These are phyloP conservation scores for Brassica juncea DNA, from an alignment of 345 rosid species.

Conservation along the genomic window DNA sequence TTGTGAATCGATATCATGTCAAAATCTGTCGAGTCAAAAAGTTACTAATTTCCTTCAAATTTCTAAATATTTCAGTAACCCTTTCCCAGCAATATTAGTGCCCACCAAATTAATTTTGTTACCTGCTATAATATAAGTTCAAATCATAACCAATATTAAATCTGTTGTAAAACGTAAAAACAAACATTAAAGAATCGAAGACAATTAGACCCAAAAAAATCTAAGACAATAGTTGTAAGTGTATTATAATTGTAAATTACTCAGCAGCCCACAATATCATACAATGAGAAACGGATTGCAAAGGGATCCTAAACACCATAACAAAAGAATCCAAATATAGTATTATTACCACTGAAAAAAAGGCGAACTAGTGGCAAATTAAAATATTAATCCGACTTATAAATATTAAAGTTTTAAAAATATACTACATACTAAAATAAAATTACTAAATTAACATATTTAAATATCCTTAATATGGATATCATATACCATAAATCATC, in stretches of 20 bases:
- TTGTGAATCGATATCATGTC: constrained; percentile 21
- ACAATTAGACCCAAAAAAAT: no score
- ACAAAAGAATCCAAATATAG: constrained; percentile 2
- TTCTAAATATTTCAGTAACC: background rate
- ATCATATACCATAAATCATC: background rate
- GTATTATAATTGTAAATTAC: background rate
- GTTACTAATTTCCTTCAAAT: background rate
- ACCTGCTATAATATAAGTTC: background rate
- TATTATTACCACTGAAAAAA: background rate
- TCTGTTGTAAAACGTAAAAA: background rate
- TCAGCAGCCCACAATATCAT: background rate
- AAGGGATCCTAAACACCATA: background rate
- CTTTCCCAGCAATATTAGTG: background rate
- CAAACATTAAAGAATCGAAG: background rate
- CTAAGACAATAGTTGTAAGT: background rate
- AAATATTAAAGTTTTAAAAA: background rate
- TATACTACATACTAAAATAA: background rate
- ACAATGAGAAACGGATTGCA: background rate
- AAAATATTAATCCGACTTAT: no score
- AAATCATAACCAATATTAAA: background rate
- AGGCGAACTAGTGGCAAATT: background rate
- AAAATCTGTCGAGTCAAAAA: constrained; percentile 19
- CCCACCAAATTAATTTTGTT: background rate
- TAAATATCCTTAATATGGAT: background rate
- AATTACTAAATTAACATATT: no score